Base-by-base conservation (phyloP, 345 rosid genomes). In the Salix udensis region DNA sequence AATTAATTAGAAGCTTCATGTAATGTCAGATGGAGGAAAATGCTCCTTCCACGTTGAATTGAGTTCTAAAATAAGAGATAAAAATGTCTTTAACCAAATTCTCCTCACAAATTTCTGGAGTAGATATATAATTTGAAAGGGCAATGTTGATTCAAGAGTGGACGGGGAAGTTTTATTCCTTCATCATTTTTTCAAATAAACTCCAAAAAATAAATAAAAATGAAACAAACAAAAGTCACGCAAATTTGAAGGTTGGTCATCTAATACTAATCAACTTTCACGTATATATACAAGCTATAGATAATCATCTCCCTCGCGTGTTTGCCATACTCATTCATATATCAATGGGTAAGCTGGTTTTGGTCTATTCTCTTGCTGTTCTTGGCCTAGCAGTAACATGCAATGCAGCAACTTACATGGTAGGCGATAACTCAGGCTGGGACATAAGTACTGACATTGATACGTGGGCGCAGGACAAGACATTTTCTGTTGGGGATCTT, bases 351-450 rank as follows among this genome's bases (percentile, higher is more conserved):
- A 85, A 82, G 77, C 77, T 73, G 37, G 70, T 80, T 80, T 67
- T 89, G 74, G 12, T 87, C 30, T 77, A 24, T 37, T 4, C 87
- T 10, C 81, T 84, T 31, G 77, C 72, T 44, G 5, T 80, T 13
- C 75, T 82, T 26, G 82, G 82, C 42, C 67, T 77, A 11, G 70
- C 77, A 40, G 73, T 71, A 73, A 77, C 87, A 66, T 83, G 87
- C 84, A 40, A 79, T 26, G 94, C 91, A 42, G 64, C 94, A 1
- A 89, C 85, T 6, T 94, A 94, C 86, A 71, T 78, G 34, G 97
- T 96, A 2, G 99, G 99, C 1, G 99, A 90, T 77, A 86, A 16
- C 46, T 86, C 99, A 0, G 97, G 98, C 7, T 94, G 99, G 99
- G 98, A 96, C 86, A 85, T 94, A 28, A 94, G 98, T 86, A 79